Base-by-base conservation (phyloP, 805 yeast species). In the Wickerhamiella shivajii region DNA sequence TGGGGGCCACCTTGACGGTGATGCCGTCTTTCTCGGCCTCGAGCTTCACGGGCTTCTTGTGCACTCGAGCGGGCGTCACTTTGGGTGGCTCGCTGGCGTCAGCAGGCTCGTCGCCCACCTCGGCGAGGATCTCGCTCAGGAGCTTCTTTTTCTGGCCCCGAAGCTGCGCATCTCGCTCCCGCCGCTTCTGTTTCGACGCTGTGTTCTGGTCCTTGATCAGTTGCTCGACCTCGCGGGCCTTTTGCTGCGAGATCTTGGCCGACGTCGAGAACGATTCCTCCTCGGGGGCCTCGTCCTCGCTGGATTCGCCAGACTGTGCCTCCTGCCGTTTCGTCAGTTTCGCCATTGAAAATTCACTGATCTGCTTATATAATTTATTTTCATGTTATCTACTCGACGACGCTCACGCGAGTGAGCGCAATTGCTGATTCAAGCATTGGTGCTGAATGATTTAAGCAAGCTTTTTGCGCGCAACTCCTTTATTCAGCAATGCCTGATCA, bases 271-370 rank as follows among this genome's bases (percentile, higher is more conserved):
- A 39, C 7, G 46, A 38, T 27, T 49, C 53, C 34, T 55, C 60
- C 27, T 55, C 59, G 10, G 60, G 60, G 3, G 59, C 59, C 29
- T 49, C 55, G 38, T 55, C 59, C 26, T 24, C 28, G 22, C 24
- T 18, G n/a, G 22, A 15, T 16, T 18, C 18, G 11, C n/a, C n/a
- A n/a, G n/a, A n/a, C n/a, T n/a, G n/a, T n/a, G n/a, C n/a, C n/a
- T n/a, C n/a, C n/a, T n/a, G n/a, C n/a, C n/a, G n/a, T n/a, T n/a
- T n/a, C n/a, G n/a, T n/a, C n/a, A n/a, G n/a, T n/a, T n/a, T n/a
- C n/a, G n/a, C n/a, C n/a, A n/a, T n/a, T n/a, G n/a, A n/a, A n/a
- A n/a, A n/a, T n/a, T n/a, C n/a, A n/a, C n/a, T n/a, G n/a, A n/a
- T n/a, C n/a, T n/a, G n/a, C n/a, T n/a, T n/a, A n/a, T n/a, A n/a